These are phyloP conservation scores for Scedosporium minutisporum DNA, from an alignment of 2,329 filamentous ascomycete species.

Conservation along the genomic window DNA sequence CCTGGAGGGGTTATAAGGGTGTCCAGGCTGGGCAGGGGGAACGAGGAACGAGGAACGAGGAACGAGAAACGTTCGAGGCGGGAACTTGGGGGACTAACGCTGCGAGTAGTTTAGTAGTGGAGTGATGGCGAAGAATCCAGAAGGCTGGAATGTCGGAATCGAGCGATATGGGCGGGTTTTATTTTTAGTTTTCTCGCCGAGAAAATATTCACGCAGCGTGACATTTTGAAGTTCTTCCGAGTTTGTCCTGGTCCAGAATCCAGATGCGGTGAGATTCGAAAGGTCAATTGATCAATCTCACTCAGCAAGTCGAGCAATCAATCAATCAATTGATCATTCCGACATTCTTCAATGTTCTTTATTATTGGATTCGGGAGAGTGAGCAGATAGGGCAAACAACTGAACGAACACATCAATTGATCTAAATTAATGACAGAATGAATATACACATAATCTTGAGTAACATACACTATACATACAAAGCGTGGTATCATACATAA, in stretches of 20 bases:
- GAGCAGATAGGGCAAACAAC: slow-evolving; percentile 8
- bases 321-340: not conserved
- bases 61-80: too few species aligned
- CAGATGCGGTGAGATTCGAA: too few species aligned
- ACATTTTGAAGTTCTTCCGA: not conserved
- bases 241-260: too few species aligned
- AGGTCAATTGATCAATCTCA: too few species aligned
- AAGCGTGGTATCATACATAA: not conserved
- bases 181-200: not conserved
- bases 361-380: too few species aligned
- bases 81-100: too few species aligned
- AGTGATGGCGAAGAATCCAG: not conserved
- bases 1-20: too few species aligned
- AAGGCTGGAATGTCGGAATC: not conserved
- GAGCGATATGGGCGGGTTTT: not conserved
- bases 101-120: not conserved
- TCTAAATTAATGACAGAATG: not conserved
- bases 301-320: too few species aligned
- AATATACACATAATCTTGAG: not conserved
- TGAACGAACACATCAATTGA: slow-evolving; percentile 14
- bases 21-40: too few species aligned
- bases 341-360: not conserved
- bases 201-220: slow-evolving; percentile 3
- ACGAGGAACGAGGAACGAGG: too few species aligned
- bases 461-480: not conserved